Evolutionary conservation across 768 basidiomycete genomes (phyloP).

Genomic region (Leccinellum rugosiceps): DNA sequence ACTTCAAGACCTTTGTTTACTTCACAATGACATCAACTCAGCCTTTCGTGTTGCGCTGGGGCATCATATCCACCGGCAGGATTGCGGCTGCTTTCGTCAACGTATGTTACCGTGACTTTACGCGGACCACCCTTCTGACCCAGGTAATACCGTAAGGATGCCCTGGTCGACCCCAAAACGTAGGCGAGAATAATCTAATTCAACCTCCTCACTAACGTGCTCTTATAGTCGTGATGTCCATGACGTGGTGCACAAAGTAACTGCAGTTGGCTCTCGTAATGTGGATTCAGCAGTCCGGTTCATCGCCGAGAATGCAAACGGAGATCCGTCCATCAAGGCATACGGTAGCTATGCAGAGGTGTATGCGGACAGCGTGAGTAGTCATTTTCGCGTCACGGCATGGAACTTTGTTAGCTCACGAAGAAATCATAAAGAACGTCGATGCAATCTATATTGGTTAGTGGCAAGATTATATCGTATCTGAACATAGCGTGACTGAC

Average conservation of each 20-base stretch:
- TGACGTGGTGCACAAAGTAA: slow-evolving; percentile 66
- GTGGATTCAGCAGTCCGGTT: slow-evolving; percentile 68
- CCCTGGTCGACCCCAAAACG: slow-evolving; percentile 74
- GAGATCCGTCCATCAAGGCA: slow-evolving; percentile 55
- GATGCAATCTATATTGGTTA: slow-evolving; percentile 75
- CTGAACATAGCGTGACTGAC: neutral
- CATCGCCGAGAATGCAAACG: slow-evolving; percentile 49
- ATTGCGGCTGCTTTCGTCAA: slow-evolving; percentile 69
- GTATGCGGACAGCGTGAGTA: slow-evolving; percentile 62
- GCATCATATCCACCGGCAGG: slow-evolving; percentile 79
- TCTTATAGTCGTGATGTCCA: slow-evolving; percentile 53
- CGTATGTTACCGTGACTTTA: slow-evolving; percentile 37
- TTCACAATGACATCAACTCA: slow-evolving; percentile 22
- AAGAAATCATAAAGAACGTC: slow-evolving; percentile 47
- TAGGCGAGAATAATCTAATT: slow-evolving; percentile 29
- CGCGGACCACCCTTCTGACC: neutral
- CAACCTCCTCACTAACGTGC: neutral
- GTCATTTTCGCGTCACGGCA: neutral
- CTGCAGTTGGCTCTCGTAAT: slow-evolving; percentile 75
- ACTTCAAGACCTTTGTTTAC: neutral
- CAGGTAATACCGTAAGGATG: slow-evolving; percentile 48
- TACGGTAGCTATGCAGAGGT: slow-evolving; percentile 76
- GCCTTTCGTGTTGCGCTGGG: slow-evolving; percentile 65
- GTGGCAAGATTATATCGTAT: slow-evolving; percentile 2
- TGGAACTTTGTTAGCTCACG: neutral